Evolutionary conservation across 2,329 filamentous ascomycete species (phyloP).

Genomic region (Periconia digitata): DNA sequence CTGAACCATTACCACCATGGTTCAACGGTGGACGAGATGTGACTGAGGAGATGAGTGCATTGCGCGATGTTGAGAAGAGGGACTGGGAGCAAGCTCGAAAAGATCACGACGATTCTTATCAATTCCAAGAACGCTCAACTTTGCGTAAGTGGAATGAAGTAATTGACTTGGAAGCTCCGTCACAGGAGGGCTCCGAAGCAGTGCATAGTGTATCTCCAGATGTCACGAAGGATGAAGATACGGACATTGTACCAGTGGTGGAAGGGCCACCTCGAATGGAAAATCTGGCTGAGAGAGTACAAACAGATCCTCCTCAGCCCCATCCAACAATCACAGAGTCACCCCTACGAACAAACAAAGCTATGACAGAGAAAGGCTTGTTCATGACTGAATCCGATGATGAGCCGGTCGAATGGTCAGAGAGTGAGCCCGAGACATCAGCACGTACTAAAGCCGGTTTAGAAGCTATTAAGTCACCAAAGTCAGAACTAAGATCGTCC

Average conservation of each 20-base stretch:
- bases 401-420: slow-evolving; percentile 54
- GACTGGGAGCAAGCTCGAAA: slow-evolving; percentile 60
- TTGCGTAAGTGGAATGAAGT: slow-evolving; percentile 59
- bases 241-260: slow-evolving; percentile 36
- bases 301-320: slow-evolving; percentile 44
- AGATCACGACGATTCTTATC: slow-evolving; percentile 59
- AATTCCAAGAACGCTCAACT: slow-evolving; percentile 63
- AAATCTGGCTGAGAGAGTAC: slow-evolving; percentile 48
- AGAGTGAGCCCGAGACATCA: slow-evolving; percentile 49
- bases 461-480: slow-evolving; percentile 32
- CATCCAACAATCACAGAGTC: slow-evolving; percentile 19
- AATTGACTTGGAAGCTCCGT: slow-evolving; percentile 50
- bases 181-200: slow-evolving; percentile 51
- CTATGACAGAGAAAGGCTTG: slow-evolving; percentile 18
- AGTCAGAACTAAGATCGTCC: slow-evolving; percentile 39
- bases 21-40: slow-evolving; percentile 59
- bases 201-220: slow-evolving; percentile 66
- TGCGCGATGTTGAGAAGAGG: slow-evolving; percentile 46
- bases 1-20: slow-evolving; percentile 73
- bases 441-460: slow-evolving; percentile 4
- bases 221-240: slow-evolving; percentile 50
- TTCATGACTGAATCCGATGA: slow-evolving; percentile 40
- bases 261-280: slow-evolving; percentile 43
- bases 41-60: slow-evolving; percentile 57
- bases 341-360: slow-evolving; percentile 22